A percentile compares a stretch with the other conserved stretches of the same genome.
Evolutionary conservation across 495 filamentous ascomycete species (phyloP).

Genomic region (Apodospora peruviana): DNA sequence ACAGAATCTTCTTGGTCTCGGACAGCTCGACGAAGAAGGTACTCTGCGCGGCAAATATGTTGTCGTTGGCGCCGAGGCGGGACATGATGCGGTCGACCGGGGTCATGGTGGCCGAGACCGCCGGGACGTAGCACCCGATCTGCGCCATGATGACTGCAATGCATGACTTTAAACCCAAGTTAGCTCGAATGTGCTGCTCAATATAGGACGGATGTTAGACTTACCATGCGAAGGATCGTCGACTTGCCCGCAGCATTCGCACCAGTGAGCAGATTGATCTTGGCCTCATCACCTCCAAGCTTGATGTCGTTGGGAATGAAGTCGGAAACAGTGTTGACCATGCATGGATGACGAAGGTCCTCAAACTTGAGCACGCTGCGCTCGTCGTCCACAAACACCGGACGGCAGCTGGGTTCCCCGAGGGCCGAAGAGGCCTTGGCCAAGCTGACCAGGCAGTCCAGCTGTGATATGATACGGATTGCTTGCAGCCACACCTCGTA

Average conservation of each 20-base stretch:
- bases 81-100: slow-evolving; percentile 98
- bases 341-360: slow-evolving; percentile 91
- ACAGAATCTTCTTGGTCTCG: slow-evolving; percentile 97
- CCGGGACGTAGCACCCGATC: slow-evolving; percentile 90
- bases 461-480: slow-evolving; percentile 79
- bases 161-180: slow-evolving; percentile 51
- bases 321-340: slow-evolving; percentile 78
- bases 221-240: slow-evolving; percentile 92
- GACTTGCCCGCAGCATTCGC: slow-evolving; percentile 98
- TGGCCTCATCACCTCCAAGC: slow-evolving; percentile 73
- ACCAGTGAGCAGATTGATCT: slow-evolving; percentile 89
- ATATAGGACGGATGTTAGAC: slow-evolving; percentile 14
- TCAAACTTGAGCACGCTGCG: slow-evolving; percentile 84
- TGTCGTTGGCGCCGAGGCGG: slow-evolving; percentile 95
- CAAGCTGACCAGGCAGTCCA: slow-evolving; percentile 92
- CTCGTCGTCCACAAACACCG: slow-evolving; percentile 75
- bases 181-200: slow-evolving; percentile 12
- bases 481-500: slow-evolving; percentile 85
- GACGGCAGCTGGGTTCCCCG: slow-evolving; percentile 83
- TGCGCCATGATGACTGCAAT: slow-evolving; percentile 98
- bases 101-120: slow-evolving; percentile 75
- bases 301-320: slow-evolving; percentile 96
- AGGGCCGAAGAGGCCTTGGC: slow-evolving; percentile 80
- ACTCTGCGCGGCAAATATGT: slow-evolving; percentile 95
- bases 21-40: slow-evolving; percentile 98